Evolutionary conservation across 805 yeast species (phyloP), one percentile per base, ranked within the genome.

Genomic region (Wickerhamiella australiensis): DNA sequence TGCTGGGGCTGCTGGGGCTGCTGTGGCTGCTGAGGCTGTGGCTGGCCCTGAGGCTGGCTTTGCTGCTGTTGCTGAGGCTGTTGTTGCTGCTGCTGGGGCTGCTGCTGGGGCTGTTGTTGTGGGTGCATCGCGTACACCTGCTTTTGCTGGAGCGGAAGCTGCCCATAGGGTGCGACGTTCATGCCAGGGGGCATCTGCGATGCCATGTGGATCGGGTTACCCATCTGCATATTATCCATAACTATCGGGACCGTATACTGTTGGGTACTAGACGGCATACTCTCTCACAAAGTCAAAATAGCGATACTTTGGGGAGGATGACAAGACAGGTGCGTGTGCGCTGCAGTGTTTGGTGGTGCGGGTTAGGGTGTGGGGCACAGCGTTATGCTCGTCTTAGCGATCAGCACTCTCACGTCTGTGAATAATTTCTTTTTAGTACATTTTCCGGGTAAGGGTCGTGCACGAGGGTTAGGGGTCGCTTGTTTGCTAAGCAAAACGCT

Each of bases 1-100:
- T 37, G 52, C 46, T 41, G 48, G 3, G 17, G 41, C 21, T 23
- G 49, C 6, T 17, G 27, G 17, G 17, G 48, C 26, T 46, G 42
- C 33, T 17, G 25, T 1, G 22, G 23, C 23, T 41, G 17, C 40
- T 36, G 47, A 1, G 37, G 49, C 31, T 53, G 55, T 38, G 41
- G 56, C 45, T 45, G 58, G 35, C 52, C 58, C 44, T 49, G 57
- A 20, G 41, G 50, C 31, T 29, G 33, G 35, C 35, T 37, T 41
- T 33, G 35, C 42, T 41, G 46, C 9, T 9, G 53, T 57, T 20
- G 52, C 56, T 5, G 59, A 11, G 23, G 44, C 3, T 9, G 38
- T 11, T 33, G 49, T n/a, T 33, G 46, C 35, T 21, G 48, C 12
- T 17, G 52, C 40, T 36, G 52, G 11, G 11, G 49, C 5, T 27